phyloP scores from a whole-genome alignment of 805 yeast species.

The Groenewaldozyma tartarivorans region DNA sequence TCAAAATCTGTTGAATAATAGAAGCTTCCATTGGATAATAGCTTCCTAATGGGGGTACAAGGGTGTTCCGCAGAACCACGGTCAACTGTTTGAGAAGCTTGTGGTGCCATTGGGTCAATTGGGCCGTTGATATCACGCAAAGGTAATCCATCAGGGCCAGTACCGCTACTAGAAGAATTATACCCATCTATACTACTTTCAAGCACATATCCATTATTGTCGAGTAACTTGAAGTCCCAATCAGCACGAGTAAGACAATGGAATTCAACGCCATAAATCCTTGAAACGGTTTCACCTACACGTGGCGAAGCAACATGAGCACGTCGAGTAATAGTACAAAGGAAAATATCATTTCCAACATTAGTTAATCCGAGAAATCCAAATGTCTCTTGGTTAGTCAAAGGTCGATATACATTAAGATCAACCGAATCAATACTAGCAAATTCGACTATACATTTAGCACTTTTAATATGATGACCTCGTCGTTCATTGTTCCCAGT shows the following conservation, averaged over 20 bases:
- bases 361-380: slow-evolving; percentile 72
- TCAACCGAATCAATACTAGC: slow-evolving; percentile 31
- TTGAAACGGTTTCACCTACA: slow-evolving; percentile 67
- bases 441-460: slow-evolving; percentile 36
- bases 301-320: slow-evolving; percentile 75
- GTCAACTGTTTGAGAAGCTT: background rate
- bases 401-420: slow-evolving; percentile 28
- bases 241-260: slow-evolving; percentile 57
- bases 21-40: slow-evolving; percentile 80
- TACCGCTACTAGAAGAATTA: background rate
- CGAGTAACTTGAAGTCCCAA: slow-evolving; percentile 75
- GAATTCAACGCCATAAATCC: slow-evolving; percentile 80
- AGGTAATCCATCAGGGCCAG: background rate
- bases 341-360: slow-evolving; percentile 54
- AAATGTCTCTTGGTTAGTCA: slow-evolving; percentile 34
- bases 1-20: slow-evolving; percentile 90
- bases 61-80: slow-evolving; percentile 51
- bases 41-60: slow-evolving; percentile 66
- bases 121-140: no score
- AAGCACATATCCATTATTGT: slow-evolving; percentile 57
- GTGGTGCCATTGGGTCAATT: background rate
- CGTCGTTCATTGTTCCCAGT: background rate
- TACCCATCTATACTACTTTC: slow-evolving; percentile 12
- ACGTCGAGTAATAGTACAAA: slow-evolving; percentile 73
- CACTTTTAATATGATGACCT: slow-evolving; percentile 6